Evolutionary conservation across 257 asterid species (phyloP).

Genomic region (Solanum chilense): DNA sequence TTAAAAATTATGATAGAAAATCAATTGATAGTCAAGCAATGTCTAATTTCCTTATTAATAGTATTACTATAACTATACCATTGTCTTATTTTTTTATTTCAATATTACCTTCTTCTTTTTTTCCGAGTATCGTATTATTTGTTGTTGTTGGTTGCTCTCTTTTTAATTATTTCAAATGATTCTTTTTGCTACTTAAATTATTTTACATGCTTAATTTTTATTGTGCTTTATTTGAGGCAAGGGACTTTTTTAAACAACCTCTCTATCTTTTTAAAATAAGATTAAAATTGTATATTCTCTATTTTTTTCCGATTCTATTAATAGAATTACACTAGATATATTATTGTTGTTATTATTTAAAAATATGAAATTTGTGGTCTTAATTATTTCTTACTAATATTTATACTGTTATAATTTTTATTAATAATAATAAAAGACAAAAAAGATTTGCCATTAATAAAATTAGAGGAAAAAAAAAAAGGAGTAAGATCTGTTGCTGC

Average conservation of each 20-base stretch:
- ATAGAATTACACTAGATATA: too few species aligned
- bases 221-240: not conserved
- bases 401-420: not conserved
- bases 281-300: too few species aligned
- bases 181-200: not conserved
- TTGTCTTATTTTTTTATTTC: not conserved
- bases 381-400: too few species aligned
- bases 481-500: not conserved
- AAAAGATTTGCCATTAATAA: not conserved
- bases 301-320: not conserved
- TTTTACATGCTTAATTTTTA: not conserved
- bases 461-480: not conserved
- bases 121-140: too few species aligned
- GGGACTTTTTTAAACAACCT: too few species aligned
- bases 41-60: too few species aligned
- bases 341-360: too few species aligned
- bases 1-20: too few species aligned
- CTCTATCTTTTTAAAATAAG: not conserved
- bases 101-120: not conserved
- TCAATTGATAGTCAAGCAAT: not conserved
- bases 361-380: not conserved
- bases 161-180: not conserved
- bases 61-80: not conserved
- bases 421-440: not conserved
- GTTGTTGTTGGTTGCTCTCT: not conserved